These are phyloP conservation scores for Lotmaria passim DNA, from an alignment of 208 protist species.

Conservation along the genomic window DNA sequence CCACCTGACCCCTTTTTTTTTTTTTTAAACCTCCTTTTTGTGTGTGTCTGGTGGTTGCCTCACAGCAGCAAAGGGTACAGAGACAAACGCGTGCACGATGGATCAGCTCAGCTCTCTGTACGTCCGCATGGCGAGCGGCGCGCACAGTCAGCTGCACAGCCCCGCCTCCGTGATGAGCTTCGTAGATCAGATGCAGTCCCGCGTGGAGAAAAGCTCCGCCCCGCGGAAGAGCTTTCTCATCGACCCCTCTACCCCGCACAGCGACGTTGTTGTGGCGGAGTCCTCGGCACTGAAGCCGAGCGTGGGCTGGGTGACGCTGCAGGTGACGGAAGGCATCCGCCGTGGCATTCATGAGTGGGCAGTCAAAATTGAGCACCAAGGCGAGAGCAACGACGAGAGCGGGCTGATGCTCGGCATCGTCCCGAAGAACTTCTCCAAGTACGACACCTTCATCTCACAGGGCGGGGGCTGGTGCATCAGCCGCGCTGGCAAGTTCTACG, in stretches of 20 bases:
- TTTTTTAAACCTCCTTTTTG: not conserved
- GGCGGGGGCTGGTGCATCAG: conserved; percentile 93
- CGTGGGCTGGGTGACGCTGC: conserved; percentile 92
- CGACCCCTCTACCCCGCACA: conserved; percentile 87
- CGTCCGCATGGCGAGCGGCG: conserved; percentile 76
- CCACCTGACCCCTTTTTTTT: no score
- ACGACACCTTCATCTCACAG: conserved; percentile 94
- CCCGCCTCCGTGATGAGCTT: conserved; percentile 67
- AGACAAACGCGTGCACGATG: conserved; percentile 39
- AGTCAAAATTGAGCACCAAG: conserved; percentile 91
- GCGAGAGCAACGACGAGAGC: conserved; percentile 91
- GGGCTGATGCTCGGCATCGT: conserved; percentile 94
- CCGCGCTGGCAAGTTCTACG: conserved; percentile 93
- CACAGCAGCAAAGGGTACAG: no score
- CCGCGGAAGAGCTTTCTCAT: conserved; percentile 88
- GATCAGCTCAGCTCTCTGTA: conserved; percentile 82
- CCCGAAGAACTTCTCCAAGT: conserved; percentile 89
- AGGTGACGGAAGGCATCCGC: conserved; percentile 89
- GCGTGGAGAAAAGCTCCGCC: conserved; percentile 68
- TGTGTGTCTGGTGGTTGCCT: no score
- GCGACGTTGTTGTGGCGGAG: conserved; percentile 90
- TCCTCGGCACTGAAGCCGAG: conserved; percentile 88
- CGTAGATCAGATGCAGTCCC: conserved; percentile 74
- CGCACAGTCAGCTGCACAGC: conserved; percentile 69
- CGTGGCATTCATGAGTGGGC: conserved; percentile 92